Conservation (phyloP, 345 rosid species). For the Corchorus olitorius region DNA sequence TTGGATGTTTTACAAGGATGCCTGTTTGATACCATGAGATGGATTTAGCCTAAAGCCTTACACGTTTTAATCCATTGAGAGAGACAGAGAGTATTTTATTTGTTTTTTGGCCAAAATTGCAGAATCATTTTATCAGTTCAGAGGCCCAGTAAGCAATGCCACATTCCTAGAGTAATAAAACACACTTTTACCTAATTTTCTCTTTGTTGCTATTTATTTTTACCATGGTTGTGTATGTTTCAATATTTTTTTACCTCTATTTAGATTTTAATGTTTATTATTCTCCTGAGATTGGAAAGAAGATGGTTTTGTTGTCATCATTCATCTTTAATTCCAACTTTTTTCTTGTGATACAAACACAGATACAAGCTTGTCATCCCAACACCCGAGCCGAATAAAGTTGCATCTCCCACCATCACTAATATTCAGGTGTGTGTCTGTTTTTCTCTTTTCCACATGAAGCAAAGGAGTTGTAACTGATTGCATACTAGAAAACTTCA, state of each 20-base stretch:
- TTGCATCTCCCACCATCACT: conserved; percentile 73
- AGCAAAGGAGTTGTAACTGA: background rate
- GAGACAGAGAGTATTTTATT: background rate
- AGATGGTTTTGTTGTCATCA: background rate
- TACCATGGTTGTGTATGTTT: background rate
- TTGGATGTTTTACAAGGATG: background rate
- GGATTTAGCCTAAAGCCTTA: background rate
- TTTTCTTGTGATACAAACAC: conserved; percentile 30
- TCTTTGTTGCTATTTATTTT: background rate
- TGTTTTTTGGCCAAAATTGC: background rate
- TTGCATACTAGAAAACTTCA: background rate
- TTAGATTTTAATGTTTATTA: background rate
- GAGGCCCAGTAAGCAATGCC: background rate
- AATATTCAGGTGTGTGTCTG: conserved; percentile 73
- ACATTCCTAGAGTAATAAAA: background rate
- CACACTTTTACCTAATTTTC: background rate
- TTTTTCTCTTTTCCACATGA: conserved; percentile 2
- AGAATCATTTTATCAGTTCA: background rate
- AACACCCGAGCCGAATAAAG: conserved; percentile 79
- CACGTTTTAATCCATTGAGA: conserved; percentile 9
- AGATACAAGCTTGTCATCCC: conserved; percentile 90
- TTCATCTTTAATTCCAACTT: conserved; percentile 3
- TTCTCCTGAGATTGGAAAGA: conserved; percentile 20
- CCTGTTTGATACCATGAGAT: background rate
- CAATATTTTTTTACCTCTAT: background rate